Evolutionary conservation across 148 eudicot genomes (phyloP), one percentile per base, ranked within the genome.

Genomic region (Heliosperma pusillum): DNA sequence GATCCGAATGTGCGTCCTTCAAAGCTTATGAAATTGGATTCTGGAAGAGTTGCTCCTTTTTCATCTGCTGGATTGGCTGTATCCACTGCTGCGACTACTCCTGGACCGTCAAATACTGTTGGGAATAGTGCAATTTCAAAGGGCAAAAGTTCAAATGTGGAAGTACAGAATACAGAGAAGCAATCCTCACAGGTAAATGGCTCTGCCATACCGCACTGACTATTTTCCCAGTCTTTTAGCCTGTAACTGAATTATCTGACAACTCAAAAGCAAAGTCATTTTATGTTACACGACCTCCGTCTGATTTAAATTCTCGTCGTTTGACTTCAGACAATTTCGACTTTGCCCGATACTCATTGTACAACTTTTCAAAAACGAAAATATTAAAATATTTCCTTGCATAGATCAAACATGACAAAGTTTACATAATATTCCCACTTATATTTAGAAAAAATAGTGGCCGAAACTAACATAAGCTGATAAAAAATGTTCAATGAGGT

Each of bases 151-250:
- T 29, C 85, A 10, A 74, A 45, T 66, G 69, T 77, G 77, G 83
- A 84, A 77, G 86, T 84, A 59, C 78, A 66, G 27, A 80, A 76
- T 58, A 57, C 80, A 68, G 83, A 66, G 77, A 89, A 84, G 72
- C 87, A 86, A 76, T 81, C 79, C 57, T 72, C 85, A 64, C 89
- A 87, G 97, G 98, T 91, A 75, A 44, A n/a, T n/a, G n/a, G n/a
- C 76, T 47, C 25, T 29, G 33, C 56, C 22, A 4, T 69, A 9
- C 11, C 33, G 3, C 36, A 69, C 71, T 68, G 15, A 9, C 44
- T 65, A 6, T 52, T 52, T 21, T 73, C 36, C 22, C 59, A 66
- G 30, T 36, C 40, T 77, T 65, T 25, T 15, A 36, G 42, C 62
- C 56, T 66, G n/a, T 5, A 9, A 52, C 56, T 66, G 62, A 56